Conservation (phyloP, 1,284 basidiomycete genomes). For the Cerrena zonata region DNA sequence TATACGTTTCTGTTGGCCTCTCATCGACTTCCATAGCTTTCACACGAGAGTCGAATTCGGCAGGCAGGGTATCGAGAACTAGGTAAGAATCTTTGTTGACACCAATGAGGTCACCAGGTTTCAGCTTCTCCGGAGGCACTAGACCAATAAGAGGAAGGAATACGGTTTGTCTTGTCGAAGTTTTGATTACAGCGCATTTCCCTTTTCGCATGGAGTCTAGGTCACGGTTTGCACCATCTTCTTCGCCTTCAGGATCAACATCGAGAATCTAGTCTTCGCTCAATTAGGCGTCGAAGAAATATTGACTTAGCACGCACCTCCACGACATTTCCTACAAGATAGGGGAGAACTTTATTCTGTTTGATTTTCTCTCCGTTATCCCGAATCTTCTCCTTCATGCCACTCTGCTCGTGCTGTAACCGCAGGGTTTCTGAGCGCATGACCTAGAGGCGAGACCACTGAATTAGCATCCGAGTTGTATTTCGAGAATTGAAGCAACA, state of each 20-base stretch:
- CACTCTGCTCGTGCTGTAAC: conserved; percentile 87
- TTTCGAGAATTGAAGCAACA: neutral
- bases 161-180: conserved; percentile 94
- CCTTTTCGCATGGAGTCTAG: conserved; percentile 91
- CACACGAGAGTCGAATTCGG: conserved; percentile 74
- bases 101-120: conserved; percentile 91
- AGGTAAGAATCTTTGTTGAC: conserved; percentile 99
- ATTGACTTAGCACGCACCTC: conserved; percentile 54
- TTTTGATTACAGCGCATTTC: conserved; percentile 98
- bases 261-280: conserved; percentile 73
- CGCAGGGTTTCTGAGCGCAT: conserved; percentile 92
- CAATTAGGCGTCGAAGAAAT: neutral
- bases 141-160: conserved; percentile 98
- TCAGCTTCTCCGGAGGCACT: conserved; percentile 84
- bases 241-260: conserved; percentile 87
- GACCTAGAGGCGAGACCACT: no score
- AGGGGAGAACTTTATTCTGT: conserved; percentile 98
- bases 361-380: conserved; percentile 99
- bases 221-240: conserved; percentile 91
- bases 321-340: conserved; percentile 95
- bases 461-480: conserved; percentile 1
- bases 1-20: conserved; percentile 73
- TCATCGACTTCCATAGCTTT: conserved; percentile 94
- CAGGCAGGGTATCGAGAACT: conserved; percentile 81
- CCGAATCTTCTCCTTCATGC: conserved; percentile 97